Percentiles rank a stretch among this genome's conserved stretches.
Evolutionary conservation across 495 filamentous ascomycete genomes (phyloP).

Genomic region (Penicillium chermesinum): DNA sequence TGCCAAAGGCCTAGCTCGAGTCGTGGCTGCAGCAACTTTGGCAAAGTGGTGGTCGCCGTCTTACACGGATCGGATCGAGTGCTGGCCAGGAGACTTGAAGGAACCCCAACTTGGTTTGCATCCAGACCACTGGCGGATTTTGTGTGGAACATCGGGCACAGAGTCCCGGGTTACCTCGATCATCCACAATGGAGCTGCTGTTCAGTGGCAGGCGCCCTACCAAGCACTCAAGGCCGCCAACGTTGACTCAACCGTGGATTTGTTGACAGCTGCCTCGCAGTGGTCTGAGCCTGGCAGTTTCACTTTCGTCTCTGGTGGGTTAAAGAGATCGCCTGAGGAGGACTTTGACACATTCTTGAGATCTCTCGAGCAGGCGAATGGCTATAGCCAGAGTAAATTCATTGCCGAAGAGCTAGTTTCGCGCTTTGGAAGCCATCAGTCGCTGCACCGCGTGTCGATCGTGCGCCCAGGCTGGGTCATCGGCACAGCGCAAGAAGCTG

Average conservation of each 20-base stretch:
- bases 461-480: conserved; percentile 34
- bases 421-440: conserved; percentile 8
- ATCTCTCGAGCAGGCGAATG: conserved; percentile 11
- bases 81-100: conserved; percentile 33
- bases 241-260: conserved; percentile 35
- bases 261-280: conserved; percentile 19
- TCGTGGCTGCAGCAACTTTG: conserved; percentile 36
- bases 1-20: conserved; percentile 43
- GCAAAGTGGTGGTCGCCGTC: not conserved
- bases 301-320: conserved; percentile 24
- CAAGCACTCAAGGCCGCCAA: conserved; percentile 32
- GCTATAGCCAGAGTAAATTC: conserved; percentile 33
- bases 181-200: conserved; percentile 72
- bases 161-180: conserved; percentile 56
- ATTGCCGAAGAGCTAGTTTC: conserved; percentile 27
- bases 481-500: conserved; percentile 17
- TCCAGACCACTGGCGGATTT: conserved; percentile 23
- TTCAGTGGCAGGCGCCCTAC: conserved; percentile 40
- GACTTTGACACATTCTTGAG: conserved; percentile 10
- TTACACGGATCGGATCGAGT: not conserved
- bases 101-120: conserved; percentile 56
- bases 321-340: conserved; percentile 1
- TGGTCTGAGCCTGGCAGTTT: conserved; percentile 11
- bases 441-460: conserved; percentile 13
- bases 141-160: conserved; percentile 41